Evolutionary conservation across 2,329 filamentous ascomycete genomes (phyloP), one percentile per base, ranked within the genome.

Genomic region (Apiospora phragmitis): DNA sequence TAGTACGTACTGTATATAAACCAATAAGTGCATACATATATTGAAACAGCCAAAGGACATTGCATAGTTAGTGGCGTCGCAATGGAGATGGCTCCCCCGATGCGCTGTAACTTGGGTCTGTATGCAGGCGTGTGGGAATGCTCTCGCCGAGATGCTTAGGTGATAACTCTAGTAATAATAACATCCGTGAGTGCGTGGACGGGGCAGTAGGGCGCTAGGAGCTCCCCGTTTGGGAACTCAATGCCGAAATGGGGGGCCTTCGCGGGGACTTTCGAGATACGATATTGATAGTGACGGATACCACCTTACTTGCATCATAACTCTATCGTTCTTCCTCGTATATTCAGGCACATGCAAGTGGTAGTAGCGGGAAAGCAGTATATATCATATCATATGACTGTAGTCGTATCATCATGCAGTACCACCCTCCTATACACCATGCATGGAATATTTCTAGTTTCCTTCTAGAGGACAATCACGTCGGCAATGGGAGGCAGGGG

Each of bases 371-470:
- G 55, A 62, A 62, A 62, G 55, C 18, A 29, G 32, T 12, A 62
- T 12, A 55, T 38, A 62, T 62, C 55, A 62, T 62, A 62, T 38
- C 55, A 38, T 62, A 38, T 38, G 21, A 3, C 38, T 12, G 32
- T n/a, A 62, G 32, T 35, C 21, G 55, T 35, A n/a, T 14, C 12
- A 11, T 24, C 32, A 32, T 38, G 32, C 55, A n/a, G 32, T 32
- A 12, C 49, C 1, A 62, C 55, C 29, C 55, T 38, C 32, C 6
- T 38, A 35, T 4, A 35, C 21, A 29, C 32, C 8, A 62, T 62
- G 55, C 55, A 38, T 62, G 55, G 55, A 62, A 62, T 62, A n/a
- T 62, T 62, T 62, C 55, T 62, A 62, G 55, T 29, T 62, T 38
- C 32, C 55, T 62, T 62, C 55, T 62, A 62, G 55, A 62, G 55